Conservation (phyloP, 2,329 filamentous ascomycete genomes). For the Neobulgaria alba region DNA sequence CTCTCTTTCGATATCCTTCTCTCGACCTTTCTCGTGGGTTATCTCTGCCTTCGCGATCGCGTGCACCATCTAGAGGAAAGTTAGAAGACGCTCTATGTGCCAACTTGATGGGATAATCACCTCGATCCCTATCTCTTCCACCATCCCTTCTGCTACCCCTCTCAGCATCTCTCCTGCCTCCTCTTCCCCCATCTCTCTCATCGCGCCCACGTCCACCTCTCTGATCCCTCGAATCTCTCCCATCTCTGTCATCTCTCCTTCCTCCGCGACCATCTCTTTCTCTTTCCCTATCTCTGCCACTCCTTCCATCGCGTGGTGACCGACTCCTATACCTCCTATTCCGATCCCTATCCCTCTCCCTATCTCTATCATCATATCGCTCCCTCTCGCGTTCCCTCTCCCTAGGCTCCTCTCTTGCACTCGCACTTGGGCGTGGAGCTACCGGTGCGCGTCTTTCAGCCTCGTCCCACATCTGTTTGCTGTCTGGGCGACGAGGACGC, state of each 20-base stretch:
- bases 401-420: constrained; percentile 23
- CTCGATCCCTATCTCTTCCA: constrained; percentile 6
- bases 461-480: constrained; percentile 54
- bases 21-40: constrained; percentile 14
- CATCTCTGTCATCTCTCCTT: constrained; percentile 14
- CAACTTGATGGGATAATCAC: constrained; percentile 3
- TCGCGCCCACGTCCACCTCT: constrained; percentile 9
- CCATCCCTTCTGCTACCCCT: constrained; percentile 7
- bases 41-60: constrained; percentile 15
- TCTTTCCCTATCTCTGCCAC: constrained; percentile 16
- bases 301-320: constrained; percentile 19
- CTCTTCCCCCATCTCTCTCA: constrained; percentile 7
- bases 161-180: constrained; percentile 5
- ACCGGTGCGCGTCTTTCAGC: constrained; percentile 29
- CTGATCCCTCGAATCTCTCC: constrained; percentile 19
- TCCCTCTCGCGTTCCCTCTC: constrained; percentile 31
- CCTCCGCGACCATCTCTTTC: constrained; percentile 15
- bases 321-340: constrained; percentile 30
- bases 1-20: constrained; percentile 12
- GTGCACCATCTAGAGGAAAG: constrained; percentile 15
- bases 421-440: constrained; percentile 18
- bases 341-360: constrained; percentile 26
- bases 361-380: constrained; percentile 26
- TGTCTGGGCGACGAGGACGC: constrained; percentile 43
- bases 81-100: constrained; percentile 9